These are phyloP conservation scores for Gloeophyllum trabeum DNA, from an alignment of 768 basidiomycete genomes.

Conservation along the genomic window DNA sequence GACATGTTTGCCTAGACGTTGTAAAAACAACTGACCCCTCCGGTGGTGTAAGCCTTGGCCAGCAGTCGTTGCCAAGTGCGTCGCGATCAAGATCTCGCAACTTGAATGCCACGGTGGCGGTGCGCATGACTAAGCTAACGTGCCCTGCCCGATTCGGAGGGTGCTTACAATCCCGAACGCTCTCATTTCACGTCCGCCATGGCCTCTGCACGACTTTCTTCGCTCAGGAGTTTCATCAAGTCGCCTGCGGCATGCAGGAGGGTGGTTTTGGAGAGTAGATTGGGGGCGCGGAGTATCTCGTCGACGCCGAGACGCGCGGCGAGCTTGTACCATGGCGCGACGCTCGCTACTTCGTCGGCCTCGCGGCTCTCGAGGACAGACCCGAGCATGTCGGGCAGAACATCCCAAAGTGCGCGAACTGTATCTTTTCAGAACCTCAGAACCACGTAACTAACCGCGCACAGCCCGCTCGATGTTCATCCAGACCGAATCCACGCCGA, in stretches of 20 bases:
- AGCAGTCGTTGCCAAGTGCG: not conserved
- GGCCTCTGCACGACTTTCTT: not conserved
- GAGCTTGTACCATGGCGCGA: not conserved
- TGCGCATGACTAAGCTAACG: not conserved
- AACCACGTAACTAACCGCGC: not conserved
- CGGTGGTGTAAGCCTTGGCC: not conserved
- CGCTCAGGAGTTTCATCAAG: not conserved
- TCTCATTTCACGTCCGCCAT: not conserved
- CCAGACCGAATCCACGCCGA: slow-evolving; percentile 95
- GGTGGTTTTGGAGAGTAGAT: not conserved
- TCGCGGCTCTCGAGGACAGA: not conserved
- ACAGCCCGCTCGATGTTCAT: slow-evolving; percentile 91
- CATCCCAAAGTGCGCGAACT: no score
- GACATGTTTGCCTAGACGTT: no score
- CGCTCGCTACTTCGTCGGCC: not conserved
- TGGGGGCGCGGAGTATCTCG: not conserved
- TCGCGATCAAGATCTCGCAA: not conserved
- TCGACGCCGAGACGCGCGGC: not conserved
- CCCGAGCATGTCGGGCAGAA: no score
- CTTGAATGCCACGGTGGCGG: not conserved
- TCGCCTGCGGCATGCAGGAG: not conserved
- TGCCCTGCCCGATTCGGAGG: not conserved
- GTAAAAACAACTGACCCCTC: not conserved
- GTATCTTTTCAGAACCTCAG: no score
- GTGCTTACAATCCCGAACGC: not conserved